Evolutionary conservation across 352 stramenopile species (phyloP).

Genomic region (Pythium oligandrum): DNA sequence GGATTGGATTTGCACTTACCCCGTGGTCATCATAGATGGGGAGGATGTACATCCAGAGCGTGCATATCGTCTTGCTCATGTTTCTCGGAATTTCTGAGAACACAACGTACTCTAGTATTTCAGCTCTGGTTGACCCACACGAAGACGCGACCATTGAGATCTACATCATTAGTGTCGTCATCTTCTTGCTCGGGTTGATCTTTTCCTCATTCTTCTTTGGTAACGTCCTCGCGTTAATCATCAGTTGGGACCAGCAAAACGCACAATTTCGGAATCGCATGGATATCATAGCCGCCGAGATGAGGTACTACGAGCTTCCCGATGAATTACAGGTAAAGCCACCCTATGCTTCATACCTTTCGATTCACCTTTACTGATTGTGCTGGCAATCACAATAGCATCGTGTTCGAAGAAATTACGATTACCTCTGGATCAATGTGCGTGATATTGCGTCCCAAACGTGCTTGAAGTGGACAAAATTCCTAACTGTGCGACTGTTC

Average conservation of each 20-base stretch:
- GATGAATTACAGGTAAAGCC: constrained; percentile 45
- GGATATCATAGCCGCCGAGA: constrained; percentile 80
- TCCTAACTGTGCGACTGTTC: too few species aligned
- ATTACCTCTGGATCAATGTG: constrained; percentile 85
- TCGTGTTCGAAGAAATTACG: constrained; percentile 72
- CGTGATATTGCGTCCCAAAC: constrained; percentile 6
- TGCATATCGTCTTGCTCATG: constrained; percentile 74
- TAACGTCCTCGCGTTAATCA: constrained; percentile 72
- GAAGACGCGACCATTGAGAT: constrained; percentile 37
- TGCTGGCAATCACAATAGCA: constrained; percentile 24
- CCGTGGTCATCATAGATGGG: constrained; percentile 23
- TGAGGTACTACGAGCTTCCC: constrained; percentile 78
- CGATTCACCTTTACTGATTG: background rate
- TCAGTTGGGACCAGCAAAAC: constrained; percentile 80
- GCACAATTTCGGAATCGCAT: constrained; percentile 78
- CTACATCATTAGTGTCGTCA: constrained; percentile 58
- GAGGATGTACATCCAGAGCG: constrained; percentile 67
- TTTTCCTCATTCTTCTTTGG: constrained; percentile 77
- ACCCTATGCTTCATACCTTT: background rate
- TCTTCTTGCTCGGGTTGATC: constrained; percentile 67
- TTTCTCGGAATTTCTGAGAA: constrained; percentile 74
- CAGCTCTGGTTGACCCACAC: constrained; percentile 36
- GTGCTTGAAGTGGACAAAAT: too few species aligned
- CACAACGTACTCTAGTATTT: constrained; percentile 56
- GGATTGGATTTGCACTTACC: constrained; percentile 3